Evolutionary conservation across 805 yeast genomes (phyloP), one percentile per base, ranked within the genome.

Genomic region (Yarrowia deformans): DNA sequence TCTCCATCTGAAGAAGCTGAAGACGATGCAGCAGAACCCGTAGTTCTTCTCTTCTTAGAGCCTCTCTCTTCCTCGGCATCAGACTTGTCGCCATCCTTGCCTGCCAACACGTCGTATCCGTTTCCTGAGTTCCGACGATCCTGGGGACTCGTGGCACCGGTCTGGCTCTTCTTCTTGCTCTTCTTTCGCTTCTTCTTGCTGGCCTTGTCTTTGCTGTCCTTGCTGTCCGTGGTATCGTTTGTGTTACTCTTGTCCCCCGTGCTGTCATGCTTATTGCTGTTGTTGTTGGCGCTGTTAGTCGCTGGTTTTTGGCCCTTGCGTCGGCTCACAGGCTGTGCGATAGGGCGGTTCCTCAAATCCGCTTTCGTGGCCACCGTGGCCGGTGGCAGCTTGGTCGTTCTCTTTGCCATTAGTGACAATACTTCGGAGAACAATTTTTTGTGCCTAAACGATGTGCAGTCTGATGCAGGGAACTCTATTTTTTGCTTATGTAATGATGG

Each of bases 371-470:
- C 64, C 48, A 56, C 64, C 37, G 64, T 42, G 29, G 64, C 40
- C 18, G 64, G 64, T 29, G 64, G 64, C 64, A 56, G 49, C 39
- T 56, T 56, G n/a, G 64, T 54, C 34, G 60, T 54, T 54, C 60
- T 16, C 39, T 54, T 54, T 54, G 60, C 60, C 60, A 54, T 54
- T 54, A 45, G 60, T 54, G 60, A 54, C 60, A 54, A 54, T 54
- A 37, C 29, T 19, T 37, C 60, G 45, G 60, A 54, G 60, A 54
- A 54, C 60, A 54, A 19, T 54, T 54, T 54, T 54, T 54, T 54
- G 60, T 54, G 45, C 60, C 34, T 56, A 42, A 56, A 56, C n/a
- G 39, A 56, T 32, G 64, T 56, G 49, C 64, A 40, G 39, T 56
- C 49, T 32, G 3, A 29, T 56, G 49, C 60, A 54, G 19, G 23